Conservation (phyloP, 2,329 filamentous ascomycete species). For the Septoria petroselini region DNA sequence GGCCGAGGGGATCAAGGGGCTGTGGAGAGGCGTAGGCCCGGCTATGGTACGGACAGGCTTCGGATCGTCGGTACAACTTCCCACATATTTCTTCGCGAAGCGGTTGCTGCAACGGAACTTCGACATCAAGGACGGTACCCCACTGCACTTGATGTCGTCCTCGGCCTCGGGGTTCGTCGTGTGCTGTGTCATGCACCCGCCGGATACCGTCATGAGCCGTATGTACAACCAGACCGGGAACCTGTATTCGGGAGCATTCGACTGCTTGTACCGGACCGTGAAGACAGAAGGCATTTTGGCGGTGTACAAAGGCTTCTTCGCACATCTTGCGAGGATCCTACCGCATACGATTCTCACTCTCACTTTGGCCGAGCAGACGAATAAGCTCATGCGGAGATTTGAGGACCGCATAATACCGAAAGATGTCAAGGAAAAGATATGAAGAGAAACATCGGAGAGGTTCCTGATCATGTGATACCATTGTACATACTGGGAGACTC, state of each 20-base stretch:
- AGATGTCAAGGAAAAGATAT: constrained; percentile 31
- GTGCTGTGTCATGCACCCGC: constrained; percentile 96
- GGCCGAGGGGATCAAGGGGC: constrained; percentile 70
- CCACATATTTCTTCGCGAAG: constrained; percentile 98
- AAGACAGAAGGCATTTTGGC: constrained; percentile 86
- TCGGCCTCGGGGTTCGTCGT: constrained; percentile 91
- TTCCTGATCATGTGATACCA: constrained; percentile 8
- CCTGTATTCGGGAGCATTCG: constrained; percentile 88
- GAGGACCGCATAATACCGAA: constrained; percentile 56
- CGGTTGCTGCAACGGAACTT: constrained; percentile 75
- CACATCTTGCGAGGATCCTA: constrained; percentile 87
- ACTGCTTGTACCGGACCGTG: constrained; percentile 87
- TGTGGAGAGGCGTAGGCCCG: constrained; percentile 87
- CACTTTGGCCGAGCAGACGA: constrained; percentile 92
- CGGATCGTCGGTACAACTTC: constrained; percentile 90
- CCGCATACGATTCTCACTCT: constrained; percentile 83
- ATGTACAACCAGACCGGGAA: constrained; percentile 99
- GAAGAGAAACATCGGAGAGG: background rate
- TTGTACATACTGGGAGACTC: constrained; percentile 11
- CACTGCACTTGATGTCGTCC: constrained; percentile 83
- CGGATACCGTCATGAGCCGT: constrained; percentile 97
- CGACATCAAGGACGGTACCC: constrained; percentile 85
- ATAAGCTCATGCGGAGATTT: constrained; percentile 79
- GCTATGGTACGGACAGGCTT: constrained; percentile 96
- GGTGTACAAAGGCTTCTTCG: constrained; percentile 96